Percentiles rank a stretch among this genome's conserved stretches.
phyloP scores from a whole-genome alignment of 306 rosid species.

The Ochetophila trinervis region DNA sequence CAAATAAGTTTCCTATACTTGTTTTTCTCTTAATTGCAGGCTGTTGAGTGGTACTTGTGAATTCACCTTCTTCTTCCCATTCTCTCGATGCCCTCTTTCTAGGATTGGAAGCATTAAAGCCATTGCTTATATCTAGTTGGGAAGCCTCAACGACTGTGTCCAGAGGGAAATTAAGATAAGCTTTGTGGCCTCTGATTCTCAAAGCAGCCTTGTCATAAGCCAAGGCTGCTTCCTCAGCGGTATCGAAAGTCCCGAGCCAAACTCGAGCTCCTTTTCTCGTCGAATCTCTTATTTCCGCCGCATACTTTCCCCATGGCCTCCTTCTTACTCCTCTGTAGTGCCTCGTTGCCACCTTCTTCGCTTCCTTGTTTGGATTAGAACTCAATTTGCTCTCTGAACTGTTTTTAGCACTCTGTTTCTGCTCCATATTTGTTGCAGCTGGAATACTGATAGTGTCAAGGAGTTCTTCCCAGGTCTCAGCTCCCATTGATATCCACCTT shows the following conservation, averaged over 20 bases:
- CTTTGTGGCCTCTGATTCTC: conserved; percentile 80
- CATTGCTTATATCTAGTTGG: conserved; percentile 18
- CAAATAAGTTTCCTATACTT: conserved; percentile 33
- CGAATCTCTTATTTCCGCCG: conserved; percentile 89
- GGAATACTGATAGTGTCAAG: conserved; percentile 35
- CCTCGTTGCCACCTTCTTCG: conserved; percentile 28
- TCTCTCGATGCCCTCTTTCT: conserved; percentile 41
- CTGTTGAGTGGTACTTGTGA: conserved; percentile 24
- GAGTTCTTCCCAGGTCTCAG: conserved; percentile 80
- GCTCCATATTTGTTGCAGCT: conserved; percentile 16
- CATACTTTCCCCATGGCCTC: conserved; percentile 97
- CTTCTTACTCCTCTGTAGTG: conserved; percentile 92
- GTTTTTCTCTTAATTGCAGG: conserved; percentile 39
- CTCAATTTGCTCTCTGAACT: conserved; percentile 17
- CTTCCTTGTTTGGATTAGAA: conserved; percentile 8
- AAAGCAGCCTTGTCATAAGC: conserved; percentile 96
- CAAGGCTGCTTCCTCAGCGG: conserved; percentile 89
- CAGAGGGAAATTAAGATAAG: conserved; percentile 71
- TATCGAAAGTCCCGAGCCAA: conserved; percentile 94
- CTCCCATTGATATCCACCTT: conserved; percentile 93
- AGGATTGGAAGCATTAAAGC: conserved; percentile 2
- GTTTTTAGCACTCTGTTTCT: conserved; percentile 5
- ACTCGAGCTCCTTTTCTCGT: conserved; percentile 72
- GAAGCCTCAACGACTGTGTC: conserved; percentile 51
- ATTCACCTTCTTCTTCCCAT: conserved; percentile 31